A percentile compares a stretch with the other conserved stretches of the same genome.
phyloP scores from a whole-genome alignment of 73 alveolate genomes.

The Paramecium bursaria region DNA sequence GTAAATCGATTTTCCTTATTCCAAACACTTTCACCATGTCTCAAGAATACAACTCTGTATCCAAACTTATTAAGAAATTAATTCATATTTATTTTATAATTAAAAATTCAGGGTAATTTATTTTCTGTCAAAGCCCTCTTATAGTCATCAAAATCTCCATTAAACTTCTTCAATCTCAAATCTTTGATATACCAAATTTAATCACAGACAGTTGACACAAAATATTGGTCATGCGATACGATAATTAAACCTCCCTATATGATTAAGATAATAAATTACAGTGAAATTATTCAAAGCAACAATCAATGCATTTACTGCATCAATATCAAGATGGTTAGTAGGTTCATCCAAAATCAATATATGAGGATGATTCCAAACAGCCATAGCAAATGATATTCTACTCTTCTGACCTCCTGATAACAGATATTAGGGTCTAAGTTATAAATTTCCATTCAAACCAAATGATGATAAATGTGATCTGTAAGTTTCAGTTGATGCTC shows the following conservation, averaged over 20 bases:
- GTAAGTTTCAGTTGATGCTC: slow-evolving; percentile 87
- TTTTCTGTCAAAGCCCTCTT: slow-evolving; percentile 74
- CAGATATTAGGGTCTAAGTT: slow-evolving; percentile 92
- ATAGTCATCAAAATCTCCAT: slow-evolving; percentile 97
- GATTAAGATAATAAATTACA: neutral
- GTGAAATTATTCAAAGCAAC: slow-evolving; percentile 93
- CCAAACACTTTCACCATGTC: slow-evolving; percentile 98
- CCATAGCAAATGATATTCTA: slow-evolving; percentile 98
- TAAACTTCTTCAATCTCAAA: slow-evolving; percentile 87
- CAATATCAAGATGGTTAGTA: slow-evolving; percentile 98
- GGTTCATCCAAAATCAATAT: slow-evolving; percentile 99
- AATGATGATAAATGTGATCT: slow-evolving; percentile 96
- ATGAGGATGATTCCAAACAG: slow-evolving; percentile 97
- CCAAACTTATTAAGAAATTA: neutral
- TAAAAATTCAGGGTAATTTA: slow-evolving; percentile 50
- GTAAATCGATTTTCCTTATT: slow-evolving; percentile 97
- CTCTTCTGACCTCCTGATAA: slow-evolving; percentile 99
- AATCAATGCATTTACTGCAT: slow-evolving; percentile 98
- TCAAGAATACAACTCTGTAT: slow-evolving; percentile 80
- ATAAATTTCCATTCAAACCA: slow-evolving; percentile 96
- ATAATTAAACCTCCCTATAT: slow-evolving; percentile 96
- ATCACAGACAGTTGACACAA: slow-evolving; percentile 95
- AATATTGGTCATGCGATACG: slow-evolving; percentile 97
- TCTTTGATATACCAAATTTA: slow-evolving; percentile 92
- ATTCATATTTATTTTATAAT: neutral